Base-by-base conservation (phyloP, 2,329 filamentous ascomycete species). In the Sclerotinia subarctica region DNA sequence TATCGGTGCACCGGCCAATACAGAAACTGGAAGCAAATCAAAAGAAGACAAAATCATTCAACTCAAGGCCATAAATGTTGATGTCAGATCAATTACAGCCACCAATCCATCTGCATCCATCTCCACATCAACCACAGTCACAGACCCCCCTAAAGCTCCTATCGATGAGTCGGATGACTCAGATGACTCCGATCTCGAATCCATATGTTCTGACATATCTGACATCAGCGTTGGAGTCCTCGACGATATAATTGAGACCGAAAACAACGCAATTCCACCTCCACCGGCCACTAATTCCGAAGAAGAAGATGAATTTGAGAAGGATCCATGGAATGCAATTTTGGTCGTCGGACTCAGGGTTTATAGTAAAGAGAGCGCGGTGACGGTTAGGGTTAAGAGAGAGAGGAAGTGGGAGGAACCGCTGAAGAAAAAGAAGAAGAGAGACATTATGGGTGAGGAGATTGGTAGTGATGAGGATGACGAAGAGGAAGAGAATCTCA, bases 261-360 rank as follows among this genome's bases (percentile, higher is more conserved):
- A 73, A 21, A 49, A 24, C n/a, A 68, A 57, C 5, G 21, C 17
- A 29, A 3, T 17, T 10, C 15, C 21, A 73, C 73, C 19, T 69
- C 72, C 5, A 65, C 69, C 7, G 53, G 42, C n/a, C 44, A 59
- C 15, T 26, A 44, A 47, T 26, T 69, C 10, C 1, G 79, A 80
- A 2, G 82, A 85, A 26, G 81, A 81, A 13, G 84, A 86, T 70
- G 85, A 87, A 67, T 84, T 83, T 60, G 82, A 85, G 70, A 79
- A 81, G 32, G 82, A 85, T 32, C 84, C 85, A 1, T 89, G 87
- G 87, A 88, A 89, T 74, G 86, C 87, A 5, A 82, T 89, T 57
- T 85, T 82, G 64, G 84, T 88, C 24, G 82, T 89, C 0, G 86
- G 87, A 0, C 78, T 89, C 64, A 82, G 86, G 5, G 83, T 89